Conservation (phyloP, 306 rosid species). For the Corylus americana region DNA sequence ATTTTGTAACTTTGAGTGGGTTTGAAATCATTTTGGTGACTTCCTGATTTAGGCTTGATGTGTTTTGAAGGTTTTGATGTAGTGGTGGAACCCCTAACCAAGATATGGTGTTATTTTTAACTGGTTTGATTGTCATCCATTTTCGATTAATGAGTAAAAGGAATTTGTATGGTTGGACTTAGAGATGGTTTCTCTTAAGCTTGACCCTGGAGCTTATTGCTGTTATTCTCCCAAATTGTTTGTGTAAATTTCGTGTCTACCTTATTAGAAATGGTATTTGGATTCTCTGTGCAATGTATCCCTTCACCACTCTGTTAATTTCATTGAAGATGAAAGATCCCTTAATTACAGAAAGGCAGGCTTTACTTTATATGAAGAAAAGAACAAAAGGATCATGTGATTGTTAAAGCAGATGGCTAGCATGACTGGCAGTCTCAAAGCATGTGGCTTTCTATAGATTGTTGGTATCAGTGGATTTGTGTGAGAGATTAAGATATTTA, state of each 20-base stretch:
- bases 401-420: neutral
- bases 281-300: too few species aligned
- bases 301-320: neutral
- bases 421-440: neutral
- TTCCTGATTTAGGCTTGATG: neutral
- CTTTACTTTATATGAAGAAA: too few species aligned
- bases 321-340: neutral
- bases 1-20: neutral
- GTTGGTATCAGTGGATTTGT: too few species aligned
- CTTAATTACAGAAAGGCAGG: neutral
- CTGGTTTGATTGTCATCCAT: neutral
- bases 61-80: neutral
- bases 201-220: neutral
- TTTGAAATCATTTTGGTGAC: neutral
- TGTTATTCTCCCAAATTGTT: too few species aligned
- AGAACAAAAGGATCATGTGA: neutral
- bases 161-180: neutral
- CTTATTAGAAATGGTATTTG: too few species aligned
- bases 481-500: too few species aligned
- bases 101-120: neutral
- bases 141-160: neutral
- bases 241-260: too few species aligned
- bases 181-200: neutral
- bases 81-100: neutral
- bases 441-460: neutral